Base-by-base conservation (phyloP, 108 stramenopile species). In the Ochromonas danica region DNA sequence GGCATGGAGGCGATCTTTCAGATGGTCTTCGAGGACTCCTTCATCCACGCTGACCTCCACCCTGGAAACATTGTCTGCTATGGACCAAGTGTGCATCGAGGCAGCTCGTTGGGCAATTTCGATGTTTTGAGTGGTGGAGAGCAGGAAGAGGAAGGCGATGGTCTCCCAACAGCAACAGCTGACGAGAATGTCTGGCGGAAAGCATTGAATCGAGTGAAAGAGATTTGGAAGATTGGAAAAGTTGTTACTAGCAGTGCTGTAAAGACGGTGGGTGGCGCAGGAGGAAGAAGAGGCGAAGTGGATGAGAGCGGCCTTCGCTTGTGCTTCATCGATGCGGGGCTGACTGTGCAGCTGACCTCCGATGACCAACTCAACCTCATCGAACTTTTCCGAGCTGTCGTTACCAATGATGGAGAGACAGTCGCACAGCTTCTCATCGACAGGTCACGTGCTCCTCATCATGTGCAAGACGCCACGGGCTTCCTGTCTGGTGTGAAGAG, bases 21-120 rank as follows among this genome's bases (percentile, higher is more conserved):
- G 22, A 85, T 85, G 84, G 70, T 82, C 17, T 86, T 86, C 39
- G 1, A 79, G 0, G 51, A 84, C 62, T 84, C 84, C 42, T 86
- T 86, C 43, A 79, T 86, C 14, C 85, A 86, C 38, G n/a, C n/a
- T n/a, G 85, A 86, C 35, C 81, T 86, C 38, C 85, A 86, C 62
- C 84, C 85, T 2, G 85, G 85, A 1, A 86, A 86, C 42, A 63
- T 86, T 36, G 42, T 86, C 42, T 81, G 83, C 17, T 70, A 25
- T 1, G 71, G n/a, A n/a, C n/a, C n/a, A n/a, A n/a, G n/a, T n/a
- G n/a, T n/a, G n/a, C 82, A 80, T n/a, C n/a, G n/a, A n/a, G n/a
- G n/a, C n/a, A n/a, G n/a, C n/a, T n/a, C n/a, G n/a, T n/a, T n/a
- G n/a, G n/a, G n/a, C n/a, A n/a, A n/a, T n/a, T n/a, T n/a, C n/a